phyloP scores from a whole-genome alignment of 768 basidiomycete species.

The Suillus alpinus region DNA sequence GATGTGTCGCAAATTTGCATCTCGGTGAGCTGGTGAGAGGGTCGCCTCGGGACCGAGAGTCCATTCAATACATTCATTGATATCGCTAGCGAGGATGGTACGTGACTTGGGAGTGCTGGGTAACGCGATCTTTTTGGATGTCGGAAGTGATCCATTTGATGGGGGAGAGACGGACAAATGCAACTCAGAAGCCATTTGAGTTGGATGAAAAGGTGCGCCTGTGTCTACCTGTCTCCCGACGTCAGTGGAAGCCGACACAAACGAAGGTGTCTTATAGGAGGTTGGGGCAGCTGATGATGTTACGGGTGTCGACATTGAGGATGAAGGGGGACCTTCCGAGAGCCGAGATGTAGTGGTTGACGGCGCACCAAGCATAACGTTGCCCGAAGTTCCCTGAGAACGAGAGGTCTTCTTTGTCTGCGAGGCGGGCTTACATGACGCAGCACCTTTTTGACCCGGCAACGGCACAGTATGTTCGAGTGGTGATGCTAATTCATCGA shows the following conservation, averaged over 20 bases:
- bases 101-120: conserved; percentile 23
- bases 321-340: background rate
- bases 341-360: conserved; percentile 7
- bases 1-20: conserved; percentile 30
- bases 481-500: background rate
- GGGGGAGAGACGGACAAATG: background rate
- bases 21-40: conserved; percentile 25
- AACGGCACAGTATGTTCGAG: background rate
- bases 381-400: conserved; percentile 14
- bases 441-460: conserved; percentile 2
- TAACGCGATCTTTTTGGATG: conserved; percentile 10
- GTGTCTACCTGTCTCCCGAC: conserved; percentile 10
- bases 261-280: conserved; percentile 3
- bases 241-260: conserved; percentile 12
- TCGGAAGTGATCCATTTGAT: background rate
- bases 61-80: conserved; percentile 13
- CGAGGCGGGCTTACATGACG: background rate
- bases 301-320: background rate
- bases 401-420: background rate
- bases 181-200: conserved; percentile 15
- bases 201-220: conserved; percentile 7
- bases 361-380: conserved; percentile 14
- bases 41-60: conserved; percentile 18
- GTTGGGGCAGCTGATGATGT: background rate
- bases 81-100: conserved; percentile 16